Percentiles rank a stretch among this genome's conserved stretches.
Conservation (phyloP, 2,329 filamentous ascomycete species). For the Exophiala spinifera region DNA sequence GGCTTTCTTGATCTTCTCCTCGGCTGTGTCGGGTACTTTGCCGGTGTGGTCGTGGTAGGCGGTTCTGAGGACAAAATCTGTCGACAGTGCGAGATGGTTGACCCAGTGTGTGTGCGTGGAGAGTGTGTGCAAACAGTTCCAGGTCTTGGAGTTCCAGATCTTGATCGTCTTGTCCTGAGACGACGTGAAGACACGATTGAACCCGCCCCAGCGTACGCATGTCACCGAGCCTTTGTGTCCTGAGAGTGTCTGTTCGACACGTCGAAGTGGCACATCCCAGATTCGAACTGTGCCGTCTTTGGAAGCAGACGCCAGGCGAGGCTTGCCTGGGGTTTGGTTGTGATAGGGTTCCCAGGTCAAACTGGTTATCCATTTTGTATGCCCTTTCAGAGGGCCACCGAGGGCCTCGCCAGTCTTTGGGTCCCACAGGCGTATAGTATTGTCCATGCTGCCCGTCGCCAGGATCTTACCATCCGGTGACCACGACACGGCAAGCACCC, state of each 20-base stretch:
- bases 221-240: conserved; percentile 87
- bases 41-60: conserved; percentile 81
- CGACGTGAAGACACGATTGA: conserved; percentile 74
- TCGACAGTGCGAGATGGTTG: conserved; percentile 90
- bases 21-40: conserved; percentile 64
- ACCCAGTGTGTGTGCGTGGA: conserved; percentile 88
- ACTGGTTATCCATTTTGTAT: conserved; percentile 83
- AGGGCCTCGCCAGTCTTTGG: conserved; percentile 72
- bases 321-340: conserved; percentile 67
- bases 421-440: conserved; percentile 82
- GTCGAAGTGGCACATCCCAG: conserved; percentile 77
- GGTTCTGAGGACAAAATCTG: conserved; percentile 83
- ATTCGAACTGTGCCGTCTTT: conserved; percentile 87
- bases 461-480: conserved; percentile 77
- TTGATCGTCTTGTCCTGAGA: conserved; percentile 92
- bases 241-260: conserved; percentile 75
- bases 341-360: conserved; percentile 94
- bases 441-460: conserved; percentile 91
- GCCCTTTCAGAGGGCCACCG: conserved; percentile 73
- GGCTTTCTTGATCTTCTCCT: conserved; percentile 71
- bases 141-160: conserved; percentile 79
- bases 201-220: conserved; percentile 94
- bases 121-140: conserved; percentile 75
- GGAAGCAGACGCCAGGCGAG: conserved; percentile 78
- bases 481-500: conserved; percentile 86